A percentile compares a stretch with the other conserved stretches of the same genome.
These are phyloP conservation scores for Gentiana macrophylla DNA, from an alignment of 257 asterid species.

Conservation along the genomic window DNA sequence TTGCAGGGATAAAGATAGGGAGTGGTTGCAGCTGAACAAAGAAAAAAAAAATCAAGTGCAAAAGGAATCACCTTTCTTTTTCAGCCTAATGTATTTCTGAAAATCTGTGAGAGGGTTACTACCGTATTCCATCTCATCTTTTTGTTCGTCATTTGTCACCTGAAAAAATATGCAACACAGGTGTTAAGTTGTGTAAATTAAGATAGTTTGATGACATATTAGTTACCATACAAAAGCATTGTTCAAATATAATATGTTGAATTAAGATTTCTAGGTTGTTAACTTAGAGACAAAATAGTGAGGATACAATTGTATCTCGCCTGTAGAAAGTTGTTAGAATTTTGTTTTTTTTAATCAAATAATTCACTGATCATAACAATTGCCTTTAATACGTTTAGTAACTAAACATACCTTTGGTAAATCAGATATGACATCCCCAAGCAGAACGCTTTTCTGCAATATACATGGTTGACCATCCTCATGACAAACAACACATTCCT, in stretches of 20 bases:
- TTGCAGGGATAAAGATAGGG: too few relatives aligned
- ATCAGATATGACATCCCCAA: conserved; percentile 69
- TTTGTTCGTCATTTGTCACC: conserved; percentile 53
- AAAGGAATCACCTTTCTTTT: conserved; percentile 44
- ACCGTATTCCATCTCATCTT: conserved; percentile 47
- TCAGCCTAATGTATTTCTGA: conserved; percentile 50
- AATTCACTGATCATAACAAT: too few relatives aligned
- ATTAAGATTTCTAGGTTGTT: not conserved
- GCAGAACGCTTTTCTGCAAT: conserved; percentile 36
- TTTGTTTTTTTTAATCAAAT: too few relatives aligned
- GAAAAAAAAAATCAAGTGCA: not conserved
- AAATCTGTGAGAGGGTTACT: conserved; percentile 37
- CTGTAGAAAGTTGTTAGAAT: too few relatives aligned
- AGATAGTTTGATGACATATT: too few relatives aligned
- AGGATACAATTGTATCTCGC: too few relatives aligned
- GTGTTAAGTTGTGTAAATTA: too few relatives aligned
- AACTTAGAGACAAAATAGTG: too few relatives aligned
- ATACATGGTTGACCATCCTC: conserved; percentile 27
- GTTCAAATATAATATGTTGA: not conserved
- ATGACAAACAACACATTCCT: conserved; percentile 25
- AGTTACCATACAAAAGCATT: not conserved
- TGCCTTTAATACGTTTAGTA: not conserved
- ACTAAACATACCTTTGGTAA: conserved; percentile 63
- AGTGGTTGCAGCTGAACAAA: too few relatives aligned
- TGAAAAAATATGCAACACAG: conserved; percentile 7